Evolutionary conservation across 2,329 filamentous ascomycete species (phyloP), one percentile per base, ranked within the genome.

Genomic region (Xylaria sp.): DNA sequence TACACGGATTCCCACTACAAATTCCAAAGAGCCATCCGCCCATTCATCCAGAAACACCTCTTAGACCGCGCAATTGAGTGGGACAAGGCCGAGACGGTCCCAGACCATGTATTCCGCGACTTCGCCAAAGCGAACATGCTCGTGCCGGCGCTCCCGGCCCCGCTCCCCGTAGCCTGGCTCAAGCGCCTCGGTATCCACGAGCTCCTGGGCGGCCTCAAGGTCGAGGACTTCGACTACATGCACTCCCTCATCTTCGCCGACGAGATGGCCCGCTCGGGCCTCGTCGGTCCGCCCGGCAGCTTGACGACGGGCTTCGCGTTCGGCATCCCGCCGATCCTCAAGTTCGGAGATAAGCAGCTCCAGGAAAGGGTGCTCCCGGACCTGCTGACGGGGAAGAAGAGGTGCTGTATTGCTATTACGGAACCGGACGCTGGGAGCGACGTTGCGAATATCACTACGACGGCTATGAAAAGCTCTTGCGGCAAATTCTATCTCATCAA

Each of bases 361-460:
- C 89, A 93, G 78, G 88, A 90, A 72, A 83, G 85, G 10, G 90
- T 91, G 72, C 81, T 94, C 8, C 91, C 91, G 0, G 90, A 92
- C 60, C 82, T 94, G 0, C 82, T 94, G 13, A 86, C 85, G 0
- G 90, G 90, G 7, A 86, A 85, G 76, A 92, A 90, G 80, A 84
- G 91, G 51, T 84, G 85, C 15, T 94, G 92, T 75, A 93, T 94
- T 73, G 92, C 92, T 10, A 93, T 94, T 74, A 94, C 92, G 0
- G 92, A 94, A 77, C 92, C 92, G 0, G 89, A 88, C 62, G 91
- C 91, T 0, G 92, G 92, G 0, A 90, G 87, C 62, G 92, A 94
- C 76, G 92, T 94, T 1, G 90, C 91, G 7, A 91, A 90, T 74
- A 91, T 94, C 72, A 85, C 85, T 3, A 93, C 91, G 0, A 91